Conservation (phyloP, 371 early-diverging fungal genomes). For the Nematocida ausubeli region DNA sequence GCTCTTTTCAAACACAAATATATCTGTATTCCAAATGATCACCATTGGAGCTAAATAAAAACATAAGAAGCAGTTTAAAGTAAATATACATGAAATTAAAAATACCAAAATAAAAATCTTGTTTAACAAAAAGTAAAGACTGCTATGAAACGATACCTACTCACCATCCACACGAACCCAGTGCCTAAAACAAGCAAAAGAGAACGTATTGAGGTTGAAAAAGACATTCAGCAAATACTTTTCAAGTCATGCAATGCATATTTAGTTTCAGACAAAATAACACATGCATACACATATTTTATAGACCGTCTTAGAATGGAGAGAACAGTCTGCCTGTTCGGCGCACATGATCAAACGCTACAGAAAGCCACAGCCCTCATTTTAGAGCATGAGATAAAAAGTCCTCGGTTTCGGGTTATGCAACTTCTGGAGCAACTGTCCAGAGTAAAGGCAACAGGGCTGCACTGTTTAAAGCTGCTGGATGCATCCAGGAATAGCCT, state of each 20-base stretch:
- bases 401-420: conserved; percentile 8
- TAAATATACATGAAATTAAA: too few species aligned
- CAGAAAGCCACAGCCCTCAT: not conserved
- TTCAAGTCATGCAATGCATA: not conserved
- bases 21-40: too few species aligned
- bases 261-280: not conserved
- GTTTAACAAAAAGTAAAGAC: too few species aligned
- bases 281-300: not conserved
- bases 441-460: not conserved
- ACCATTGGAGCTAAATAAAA: too few species aligned
- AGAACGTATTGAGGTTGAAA: not conserved
- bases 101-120: too few species aligned
- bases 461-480: not conserved
- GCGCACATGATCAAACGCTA: not conserved
- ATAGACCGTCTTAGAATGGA: not conserved
- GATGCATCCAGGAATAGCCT: not conserved
- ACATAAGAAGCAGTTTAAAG: too few species aligned
- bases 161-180: not conserved
- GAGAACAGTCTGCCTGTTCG: not conserved
- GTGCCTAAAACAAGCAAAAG: not conserved
- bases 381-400: conserved; percentile 14
- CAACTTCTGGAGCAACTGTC: not conserved
- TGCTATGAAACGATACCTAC: not conserved
- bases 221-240: not conserved
- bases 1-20: too few species aligned